Evolutionary conservation across 257 asterid species (phyloP).

Genomic region (Solanum virginianum): DNA sequence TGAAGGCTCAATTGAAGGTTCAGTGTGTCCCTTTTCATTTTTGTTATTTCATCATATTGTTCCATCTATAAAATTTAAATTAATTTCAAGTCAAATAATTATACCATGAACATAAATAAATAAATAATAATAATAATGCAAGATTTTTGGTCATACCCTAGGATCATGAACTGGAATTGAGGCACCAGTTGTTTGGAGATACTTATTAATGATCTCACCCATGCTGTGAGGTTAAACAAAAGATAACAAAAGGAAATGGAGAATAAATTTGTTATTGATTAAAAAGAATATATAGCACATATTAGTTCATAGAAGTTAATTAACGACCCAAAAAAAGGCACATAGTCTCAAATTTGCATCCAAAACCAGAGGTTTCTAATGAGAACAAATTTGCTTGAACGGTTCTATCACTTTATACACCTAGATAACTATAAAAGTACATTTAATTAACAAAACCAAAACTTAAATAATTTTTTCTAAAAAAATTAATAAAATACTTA

Average conservation of each 20-base stretch:
- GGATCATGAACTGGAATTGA: constrained; percentile 20
- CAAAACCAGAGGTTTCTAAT: no score
- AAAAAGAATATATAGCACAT: no score
- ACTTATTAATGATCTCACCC: constrained; percentile 59
- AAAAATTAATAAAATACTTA: no score
- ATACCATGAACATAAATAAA: not conserved
- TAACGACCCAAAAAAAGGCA: not conserved
- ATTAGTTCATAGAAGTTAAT: not conserved
- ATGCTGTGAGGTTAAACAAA: constrained; percentile 27
- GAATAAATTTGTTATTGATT: not conserved
- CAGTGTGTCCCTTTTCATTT: constrained; percentile 47
- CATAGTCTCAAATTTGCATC: no score
- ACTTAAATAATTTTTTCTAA: not conserved
- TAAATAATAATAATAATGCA: not conserved
- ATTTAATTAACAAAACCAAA: not conserved
- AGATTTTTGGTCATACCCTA: constrained; percentile 24
- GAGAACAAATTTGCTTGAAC: no score
- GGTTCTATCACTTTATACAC: no score
- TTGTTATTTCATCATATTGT: constrained; percentile 24
- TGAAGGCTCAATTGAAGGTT: constrained; percentile 63
- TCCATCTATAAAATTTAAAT: constrained; percentile 24
- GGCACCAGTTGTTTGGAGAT: constrained; percentile 32
- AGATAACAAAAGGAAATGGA: not conserved
- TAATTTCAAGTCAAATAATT: not conserved
- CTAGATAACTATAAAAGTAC: no score